A percentile compares a stretch with the other conserved stretches of the same genome.
Conservation (phyloP, 1,139 yeast species). For the Blastobotrys malaysiensis region DNA sequence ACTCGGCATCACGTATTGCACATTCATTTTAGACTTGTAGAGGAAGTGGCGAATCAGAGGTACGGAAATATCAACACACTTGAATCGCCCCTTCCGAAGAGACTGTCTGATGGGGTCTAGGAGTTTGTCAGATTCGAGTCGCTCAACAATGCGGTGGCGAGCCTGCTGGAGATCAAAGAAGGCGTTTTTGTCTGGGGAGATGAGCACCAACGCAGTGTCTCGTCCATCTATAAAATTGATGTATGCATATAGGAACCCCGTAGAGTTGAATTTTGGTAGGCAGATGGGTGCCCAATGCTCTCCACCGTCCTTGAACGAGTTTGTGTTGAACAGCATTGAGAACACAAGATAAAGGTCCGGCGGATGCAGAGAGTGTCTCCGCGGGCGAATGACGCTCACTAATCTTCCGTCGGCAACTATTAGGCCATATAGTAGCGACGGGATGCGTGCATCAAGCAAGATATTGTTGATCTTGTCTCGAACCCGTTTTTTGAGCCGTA, state of each 20-base stretch:
- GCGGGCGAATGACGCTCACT: constrained; percentile 58
- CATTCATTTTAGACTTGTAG: constrained; percentile 60
- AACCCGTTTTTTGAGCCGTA: constrained; percentile 43
- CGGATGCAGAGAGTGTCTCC: constrained; percentile 61
- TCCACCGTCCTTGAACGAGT: constrained; percentile 48
- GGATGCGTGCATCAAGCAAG: constrained; percentile 39
- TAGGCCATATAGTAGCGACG: constrained; percentile 56
- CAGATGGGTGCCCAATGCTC: constrained; percentile 95
- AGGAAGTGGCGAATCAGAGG: constrained; percentile 72
- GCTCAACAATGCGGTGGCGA: constrained; percentile 48
- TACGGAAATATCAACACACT: constrained; percentile 50
- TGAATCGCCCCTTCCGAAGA: constrained; percentile 39
- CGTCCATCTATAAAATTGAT: constrained; percentile 50
- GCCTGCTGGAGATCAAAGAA: constrained; percentile 68
- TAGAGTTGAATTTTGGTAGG: constrained; percentile 80
- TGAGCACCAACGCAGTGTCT: constrained; percentile 57
- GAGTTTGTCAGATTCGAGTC: constrained; percentile 35
- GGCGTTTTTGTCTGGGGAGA: constrained; percentile 78
- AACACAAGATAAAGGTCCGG: constrained; percentile 61
- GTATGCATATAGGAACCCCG: constrained; percentile 81
- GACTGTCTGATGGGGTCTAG: constrained; percentile 36
- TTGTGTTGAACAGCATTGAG: constrained; percentile 53
- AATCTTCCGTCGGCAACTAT: constrained; percentile 52
- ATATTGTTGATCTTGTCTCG: constrained; percentile 44
- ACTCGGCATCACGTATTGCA: constrained; percentile 52